Conservation (phyloP, 306 rosid species). For the Quercus robur region DNA sequence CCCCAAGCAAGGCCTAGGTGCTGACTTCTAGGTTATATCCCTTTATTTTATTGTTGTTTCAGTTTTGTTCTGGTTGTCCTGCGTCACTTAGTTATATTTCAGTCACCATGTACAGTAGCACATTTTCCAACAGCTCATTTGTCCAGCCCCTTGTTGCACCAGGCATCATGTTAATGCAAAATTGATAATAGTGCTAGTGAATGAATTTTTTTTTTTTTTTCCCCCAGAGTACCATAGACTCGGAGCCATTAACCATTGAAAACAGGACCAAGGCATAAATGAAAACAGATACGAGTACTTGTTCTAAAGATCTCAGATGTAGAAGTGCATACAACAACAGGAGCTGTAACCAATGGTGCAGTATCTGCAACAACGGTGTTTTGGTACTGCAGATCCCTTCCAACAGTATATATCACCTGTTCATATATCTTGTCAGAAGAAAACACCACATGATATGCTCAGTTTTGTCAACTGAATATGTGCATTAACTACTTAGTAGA, state of each 20-base stretch:
- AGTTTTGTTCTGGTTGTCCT: no score
- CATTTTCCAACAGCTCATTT: not conserved
- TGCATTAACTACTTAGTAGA: not conserved
- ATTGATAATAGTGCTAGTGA: not conserved
- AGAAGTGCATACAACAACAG: conserved; percentile 61
- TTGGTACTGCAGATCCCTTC: conserved; percentile 84
- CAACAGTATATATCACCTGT: conserved; percentile 92
- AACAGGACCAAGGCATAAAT: not conserved
- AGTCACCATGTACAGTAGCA: not conserved
- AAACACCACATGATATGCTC: conserved; percentile 9
- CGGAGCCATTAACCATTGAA: not conserved
- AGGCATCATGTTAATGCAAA: not conserved
- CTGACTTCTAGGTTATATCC: no score
- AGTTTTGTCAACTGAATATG: not conserved
- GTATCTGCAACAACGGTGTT: conserved; percentile 61
- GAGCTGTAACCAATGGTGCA: conserved; percentile 70
- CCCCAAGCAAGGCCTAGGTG: no score
- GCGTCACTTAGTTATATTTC: not conserved
- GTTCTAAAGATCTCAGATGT: conserved; percentile 15
- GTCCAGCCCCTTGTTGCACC: not conserved
- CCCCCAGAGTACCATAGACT: not conserved
- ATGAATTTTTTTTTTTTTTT: not conserved
- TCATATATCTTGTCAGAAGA: conserved; percentile 25
- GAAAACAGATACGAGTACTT: conserved; percentile 25
- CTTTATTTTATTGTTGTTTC: no score